These are phyloP conservation scores for Geotrichum reessii DNA, from an alignment of 1,139 yeast genomes.

Conservation along the genomic window DNA sequence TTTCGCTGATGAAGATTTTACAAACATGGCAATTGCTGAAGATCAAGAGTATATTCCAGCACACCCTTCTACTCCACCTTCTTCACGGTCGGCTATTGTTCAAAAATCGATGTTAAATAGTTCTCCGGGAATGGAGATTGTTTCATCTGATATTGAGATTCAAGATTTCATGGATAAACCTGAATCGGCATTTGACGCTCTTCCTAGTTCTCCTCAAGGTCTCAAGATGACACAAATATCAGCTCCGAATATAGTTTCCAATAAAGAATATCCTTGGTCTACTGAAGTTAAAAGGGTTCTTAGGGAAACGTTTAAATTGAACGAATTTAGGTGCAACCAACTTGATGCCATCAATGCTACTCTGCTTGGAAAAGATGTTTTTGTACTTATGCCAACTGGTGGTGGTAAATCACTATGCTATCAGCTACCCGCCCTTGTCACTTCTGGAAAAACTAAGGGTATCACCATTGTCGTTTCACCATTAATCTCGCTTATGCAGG, in stretches of 20 bases:
- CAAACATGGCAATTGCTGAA: neutral
- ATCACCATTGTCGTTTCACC: conserved; percentile 94
- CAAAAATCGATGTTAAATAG: neutral
- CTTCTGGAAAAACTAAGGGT: conserved; percentile 69
- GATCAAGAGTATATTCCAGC: neutral
- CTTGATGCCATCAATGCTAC: conserved; percentile 82
- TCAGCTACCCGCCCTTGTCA: conserved; percentile 84
- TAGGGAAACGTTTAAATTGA: conserved; percentile 54
- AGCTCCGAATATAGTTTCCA: neutral
- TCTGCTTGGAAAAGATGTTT: conserved; percentile 77
- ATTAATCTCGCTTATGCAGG: conserved; percentile 92
- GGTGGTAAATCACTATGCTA: conserved; percentile 97
- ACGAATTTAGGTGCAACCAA: conserved; percentile 75
- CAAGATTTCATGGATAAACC: neutral
- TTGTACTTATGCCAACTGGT: conserved; percentile 98
- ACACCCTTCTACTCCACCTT: neutral
- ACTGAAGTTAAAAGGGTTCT: conserved; percentile 60
- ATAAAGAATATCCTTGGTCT: conserved; percentile 48
- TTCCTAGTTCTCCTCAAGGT: conserved; percentile 17
- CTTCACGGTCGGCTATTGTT: neutral
- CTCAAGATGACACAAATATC: conserved; percentile 8
- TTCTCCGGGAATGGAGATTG: conserved; percentile 11
- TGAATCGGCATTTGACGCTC: conserved; percentile 2
- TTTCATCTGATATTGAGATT: conserved; percentile 9
- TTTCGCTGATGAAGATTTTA: neutral